A percentile compares a stretch with the other conserved stretches of the same genome.
These are phyloP conservation scores for Saprolegnia parasitica DNA, from an alignment of 352 stramenopile genomes.

Conservation along the genomic window DNA sequence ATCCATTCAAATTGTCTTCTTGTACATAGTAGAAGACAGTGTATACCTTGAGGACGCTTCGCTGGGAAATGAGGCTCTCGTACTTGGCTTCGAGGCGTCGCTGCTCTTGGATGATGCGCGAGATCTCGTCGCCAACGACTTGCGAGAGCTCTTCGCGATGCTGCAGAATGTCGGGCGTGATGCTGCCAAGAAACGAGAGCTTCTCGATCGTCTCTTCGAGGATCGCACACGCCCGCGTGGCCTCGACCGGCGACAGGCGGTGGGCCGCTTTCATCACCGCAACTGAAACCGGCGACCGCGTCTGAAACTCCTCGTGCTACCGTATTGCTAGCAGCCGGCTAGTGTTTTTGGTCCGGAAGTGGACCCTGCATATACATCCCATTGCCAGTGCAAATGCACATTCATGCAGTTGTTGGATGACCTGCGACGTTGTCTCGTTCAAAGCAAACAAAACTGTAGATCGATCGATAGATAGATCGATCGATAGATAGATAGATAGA, in stretches of 20 bases:
- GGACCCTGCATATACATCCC: too few species aligned
- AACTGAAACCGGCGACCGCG: neutral
- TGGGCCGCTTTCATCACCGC: neutral
- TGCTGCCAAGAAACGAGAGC: conserved; percentile 84
- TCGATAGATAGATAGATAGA: too few species aligned
- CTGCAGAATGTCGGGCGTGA: conserved; percentile 89
- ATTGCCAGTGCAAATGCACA: too few species aligned
- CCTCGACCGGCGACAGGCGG: conserved; percentile 55
- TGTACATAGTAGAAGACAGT: too few species aligned
- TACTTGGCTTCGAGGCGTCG: conserved; percentile 81
- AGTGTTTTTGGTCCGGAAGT: too few species aligned
- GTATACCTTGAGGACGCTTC: conserved; percentile 69
- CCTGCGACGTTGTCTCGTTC: too few species aligned
- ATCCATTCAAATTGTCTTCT: neutral
- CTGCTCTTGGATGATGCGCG: conserved; percentile 89
- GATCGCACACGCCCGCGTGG: conserved; percentile 65
- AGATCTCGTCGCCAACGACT: conserved; percentile 91
- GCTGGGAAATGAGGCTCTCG: conserved; percentile 86
- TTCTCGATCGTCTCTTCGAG: conserved; percentile 90
- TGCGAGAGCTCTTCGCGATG: conserved; percentile 89
- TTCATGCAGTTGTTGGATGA: too few species aligned
- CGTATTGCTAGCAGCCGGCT: too few species aligned
- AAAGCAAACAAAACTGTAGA: too few species aligned
- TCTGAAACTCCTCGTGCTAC: too few species aligned
- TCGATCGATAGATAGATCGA: too few species aligned